Conservation (phyloP, 192 early-diverging fungal species). For the Entomortierella lignicola region DNA sequence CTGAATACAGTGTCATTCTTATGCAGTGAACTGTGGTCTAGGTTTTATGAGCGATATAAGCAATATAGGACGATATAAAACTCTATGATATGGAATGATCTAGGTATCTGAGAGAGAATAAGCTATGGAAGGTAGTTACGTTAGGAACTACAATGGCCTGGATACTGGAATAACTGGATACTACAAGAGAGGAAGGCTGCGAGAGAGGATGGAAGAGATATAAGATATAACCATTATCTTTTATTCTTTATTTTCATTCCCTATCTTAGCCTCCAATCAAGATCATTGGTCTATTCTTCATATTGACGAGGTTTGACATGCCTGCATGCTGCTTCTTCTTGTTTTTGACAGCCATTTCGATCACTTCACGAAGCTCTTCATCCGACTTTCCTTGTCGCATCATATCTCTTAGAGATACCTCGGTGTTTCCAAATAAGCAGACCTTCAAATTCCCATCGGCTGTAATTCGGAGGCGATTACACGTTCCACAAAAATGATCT, state of each 20-base stretch:
- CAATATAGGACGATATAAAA: no score
- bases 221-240: no score
- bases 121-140: no score
- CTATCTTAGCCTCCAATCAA: conserved; percentile 83
- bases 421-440: conserved; percentile 94
- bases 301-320: conserved; percentile 81
- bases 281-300: conserved; percentile 96
- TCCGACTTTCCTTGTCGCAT: conserved; percentile 74
- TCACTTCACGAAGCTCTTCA: conserved; percentile 74
- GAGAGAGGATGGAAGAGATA: no score
- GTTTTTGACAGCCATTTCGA: conserved; percentile 82
- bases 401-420: conserved; percentile 87
- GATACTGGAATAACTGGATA: no score
- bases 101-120: no score
- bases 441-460: conserved; percentile 96
- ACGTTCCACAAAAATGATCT: conserved; percentile 95
- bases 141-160: no score
- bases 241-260: not conserved
- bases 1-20: no score
- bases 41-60: no score
- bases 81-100: no score
- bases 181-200: no score
- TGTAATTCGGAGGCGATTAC: conserved; percentile 92
- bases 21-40: no score
- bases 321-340: conserved; percentile 97